Conservation (phyloP, 345 rosid species). For the Eutrema heterophyllum region DNA sequence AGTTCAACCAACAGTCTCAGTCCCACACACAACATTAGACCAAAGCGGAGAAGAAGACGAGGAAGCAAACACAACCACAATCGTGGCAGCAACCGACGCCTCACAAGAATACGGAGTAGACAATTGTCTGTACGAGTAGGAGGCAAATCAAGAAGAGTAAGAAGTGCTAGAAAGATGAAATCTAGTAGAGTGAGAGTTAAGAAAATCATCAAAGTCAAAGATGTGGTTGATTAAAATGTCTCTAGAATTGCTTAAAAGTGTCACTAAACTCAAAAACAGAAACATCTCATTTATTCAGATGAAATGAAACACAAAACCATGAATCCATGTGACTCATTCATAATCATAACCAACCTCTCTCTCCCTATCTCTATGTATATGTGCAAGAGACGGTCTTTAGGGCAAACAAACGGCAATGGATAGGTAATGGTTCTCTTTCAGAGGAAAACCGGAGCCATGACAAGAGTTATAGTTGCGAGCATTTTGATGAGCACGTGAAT, state of each 20-base stretch:
- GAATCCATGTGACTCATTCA: conserved; percentile 14
- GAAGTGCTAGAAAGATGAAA: conserved; percentile 33
- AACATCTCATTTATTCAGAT: conserved; percentile 25
- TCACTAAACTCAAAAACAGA: conserved; percentile 23
- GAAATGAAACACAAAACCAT: conserved; percentile 24
- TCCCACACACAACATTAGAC: conserved; percentile 11
- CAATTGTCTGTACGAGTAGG: conserved; percentile 34
- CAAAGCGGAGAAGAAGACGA: conserved; percentile 26
- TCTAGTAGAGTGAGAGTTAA: conserved; percentile 1
- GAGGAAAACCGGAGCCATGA: conserved; percentile 93
- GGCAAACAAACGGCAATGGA: neutral
- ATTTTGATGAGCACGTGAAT: conserved; percentile 78
- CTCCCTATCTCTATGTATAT: conserved; percentile 25
- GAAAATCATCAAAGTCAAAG: conserved; percentile 20
- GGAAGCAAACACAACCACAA: conserved; percentile 1
- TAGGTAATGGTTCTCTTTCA: conserved; percentile 20
- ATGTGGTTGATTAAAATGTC: conserved; percentile 7
- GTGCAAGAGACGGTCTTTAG: conserved; percentile 22
- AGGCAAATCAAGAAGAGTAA: conserved; percentile 41
- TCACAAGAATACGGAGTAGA: conserved; percentile 32
- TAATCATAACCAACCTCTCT: conserved; percentile 10
- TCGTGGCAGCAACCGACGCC: conserved; percentile 24
- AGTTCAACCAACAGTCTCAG: conserved; percentile 12
- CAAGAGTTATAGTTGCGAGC: conserved; percentile 90
- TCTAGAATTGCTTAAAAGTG: neutral